Evolutionary conservation across 768 basidiomycete species (phyloP).

Genomic region (Neoboletus magnificus): DNA sequence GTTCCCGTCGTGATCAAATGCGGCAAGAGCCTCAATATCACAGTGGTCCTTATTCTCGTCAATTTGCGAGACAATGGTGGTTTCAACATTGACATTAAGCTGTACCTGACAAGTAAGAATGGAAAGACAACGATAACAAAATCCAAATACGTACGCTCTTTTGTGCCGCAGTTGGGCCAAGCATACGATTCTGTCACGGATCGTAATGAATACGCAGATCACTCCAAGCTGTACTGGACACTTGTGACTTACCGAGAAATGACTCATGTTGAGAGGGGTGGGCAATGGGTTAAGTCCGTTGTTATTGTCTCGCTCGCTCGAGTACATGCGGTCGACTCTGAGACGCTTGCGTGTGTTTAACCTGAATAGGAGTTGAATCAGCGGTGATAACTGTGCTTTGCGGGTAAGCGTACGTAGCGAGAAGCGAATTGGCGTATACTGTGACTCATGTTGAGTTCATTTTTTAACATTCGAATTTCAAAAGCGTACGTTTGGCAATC

Average conservation of each 20-base stretch:
- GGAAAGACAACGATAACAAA: background rate
- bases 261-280: constrained; percentile 20
- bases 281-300: constrained; percentile 6
- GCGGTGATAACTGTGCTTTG: background rate
- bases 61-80: constrained; percentile 31
- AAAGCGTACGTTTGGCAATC: constrained; percentile 29
- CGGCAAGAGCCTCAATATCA: constrained; percentile 19
- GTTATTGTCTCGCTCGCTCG: constrained; percentile 27
- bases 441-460: background rate
- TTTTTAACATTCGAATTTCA: too few species aligned
- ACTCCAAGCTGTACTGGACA: background rate
- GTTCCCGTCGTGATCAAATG: constrained; percentile 12
- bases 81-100: constrained; percentile 34
- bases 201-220: background rate
- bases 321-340: constrained; percentile 20
- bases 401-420: constrained; percentile 28
- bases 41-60: constrained; percentile 24
- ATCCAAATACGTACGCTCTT: constrained; percentile 19
- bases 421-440: constrained; percentile 35
- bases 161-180: constrained; percentile 14
- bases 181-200: constrained; percentile 22
- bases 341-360: constrained; percentile 33
- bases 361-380: constrained; percentile 4
- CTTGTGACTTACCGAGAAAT: constrained; percentile 21
- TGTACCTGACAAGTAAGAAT: background rate